These are phyloP conservation scores for Suillus subalutaceus DNA, from an alignment of 768 basidiomycete species.

Conservation along the genomic window DNA sequence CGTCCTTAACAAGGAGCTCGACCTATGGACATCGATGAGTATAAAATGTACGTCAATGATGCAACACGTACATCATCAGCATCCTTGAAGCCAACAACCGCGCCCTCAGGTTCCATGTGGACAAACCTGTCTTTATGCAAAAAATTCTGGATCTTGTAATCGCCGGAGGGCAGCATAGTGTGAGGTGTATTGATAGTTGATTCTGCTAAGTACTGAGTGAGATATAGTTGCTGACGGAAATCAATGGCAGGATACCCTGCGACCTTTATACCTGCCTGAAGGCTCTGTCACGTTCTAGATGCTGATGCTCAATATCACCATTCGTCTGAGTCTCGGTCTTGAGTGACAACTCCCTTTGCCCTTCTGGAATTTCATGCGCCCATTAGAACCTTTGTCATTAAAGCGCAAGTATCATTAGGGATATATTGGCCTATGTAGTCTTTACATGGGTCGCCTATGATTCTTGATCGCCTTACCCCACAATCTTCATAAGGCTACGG, in stretches of 20 bases:
- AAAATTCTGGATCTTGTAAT: background rate
- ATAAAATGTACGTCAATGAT: background rate
- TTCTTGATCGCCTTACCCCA: too few relatives aligned
- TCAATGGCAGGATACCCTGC: background rate
- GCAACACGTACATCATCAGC: background rate
- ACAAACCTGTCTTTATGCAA: background rate
- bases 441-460: too few relatives aligned
- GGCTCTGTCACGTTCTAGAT: background rate
- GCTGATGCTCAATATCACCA: background rate
- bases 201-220: background rate
- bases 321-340: background rate
- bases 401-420: too few relatives aligned
- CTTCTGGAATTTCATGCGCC: background rate
- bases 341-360: background rate
- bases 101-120: background rate
- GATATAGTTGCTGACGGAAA: background rate
- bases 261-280: background rate
- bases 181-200: background rate
- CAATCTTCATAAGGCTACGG: too few relatives aligned
- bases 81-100: background rate
- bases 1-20: too few relatives aligned
- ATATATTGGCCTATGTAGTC: too few relatives aligned
- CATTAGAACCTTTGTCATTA: too few relatives aligned
- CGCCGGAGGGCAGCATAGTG: background rate
- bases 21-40: background rate